These are phyloP conservation scores for Aspergillus sp. DNA, from an alignment of 2,329 filamentous ascomycete species.

Conservation along the genomic window DNA sequence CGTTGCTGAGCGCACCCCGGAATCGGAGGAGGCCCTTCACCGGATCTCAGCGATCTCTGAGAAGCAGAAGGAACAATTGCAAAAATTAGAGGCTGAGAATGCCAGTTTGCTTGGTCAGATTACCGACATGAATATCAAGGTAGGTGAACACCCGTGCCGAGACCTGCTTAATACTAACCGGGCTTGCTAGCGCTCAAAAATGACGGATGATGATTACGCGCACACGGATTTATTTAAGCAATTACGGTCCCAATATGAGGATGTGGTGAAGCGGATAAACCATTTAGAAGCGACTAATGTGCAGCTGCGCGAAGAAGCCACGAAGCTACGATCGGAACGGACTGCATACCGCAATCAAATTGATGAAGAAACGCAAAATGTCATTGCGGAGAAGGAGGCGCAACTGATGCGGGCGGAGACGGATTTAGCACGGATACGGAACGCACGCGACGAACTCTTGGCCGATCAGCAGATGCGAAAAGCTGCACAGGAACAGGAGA, in stretches of 20 bases:
- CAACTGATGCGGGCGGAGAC: conserved; percentile 77
- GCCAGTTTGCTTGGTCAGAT: conserved; percentile 73
- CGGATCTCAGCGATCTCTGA: conserved; percentile 72
- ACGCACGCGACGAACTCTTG: conserved; percentile 77
- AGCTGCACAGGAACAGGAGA: conserved; percentile 73
- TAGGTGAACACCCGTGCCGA: conserved; percentile 23
- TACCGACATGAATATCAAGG: conserved; percentile 64
- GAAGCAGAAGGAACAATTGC: conserved; percentile 86
- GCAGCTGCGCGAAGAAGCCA: conserved; percentile 77
- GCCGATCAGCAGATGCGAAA: conserved; percentile 80
- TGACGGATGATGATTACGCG: conserved; percentile 90
- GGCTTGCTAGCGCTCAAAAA: conserved; percentile 56
- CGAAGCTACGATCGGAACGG: conserved; percentile 80
- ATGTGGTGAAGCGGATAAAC: conserved; percentile 88
- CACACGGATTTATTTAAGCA: conserved; percentile 92
- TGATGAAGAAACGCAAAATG: conserved; percentile 72
- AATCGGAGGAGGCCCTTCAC: conserved; percentile 71
- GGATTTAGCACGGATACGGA: conserved; percentile 81
- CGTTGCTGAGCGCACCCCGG: conserved; percentile 57
- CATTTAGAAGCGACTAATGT: conserved; percentile 85
- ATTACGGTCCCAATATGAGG: conserved; percentile 84
- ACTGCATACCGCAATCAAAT: conserved; percentile 77
- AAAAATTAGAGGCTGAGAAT: conserved; percentile 74
- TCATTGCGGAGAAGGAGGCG: conserved; percentile 74
- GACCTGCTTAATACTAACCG: conserved; percentile 4